Base-by-base conservation (phyloP, 192 early-diverging fungal genomes). In the Mortierella alpina region DNA sequence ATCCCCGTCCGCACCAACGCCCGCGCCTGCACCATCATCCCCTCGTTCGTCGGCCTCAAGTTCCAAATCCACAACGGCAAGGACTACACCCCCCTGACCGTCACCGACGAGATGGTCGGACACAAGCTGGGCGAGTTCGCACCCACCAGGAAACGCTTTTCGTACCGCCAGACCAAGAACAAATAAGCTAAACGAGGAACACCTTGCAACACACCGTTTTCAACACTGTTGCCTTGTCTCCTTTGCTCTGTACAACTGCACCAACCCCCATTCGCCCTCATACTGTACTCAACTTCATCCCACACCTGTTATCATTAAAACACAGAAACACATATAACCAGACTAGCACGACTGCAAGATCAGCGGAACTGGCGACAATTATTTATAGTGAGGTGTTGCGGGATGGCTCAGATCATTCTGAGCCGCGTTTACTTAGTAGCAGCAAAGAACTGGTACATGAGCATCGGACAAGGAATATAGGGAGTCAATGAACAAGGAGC, bases 1-100 rank as follows among this genome's bases (percentile, higher is more conserved):
- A 90, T 83, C 44, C 87, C 91, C 31, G 91, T 93, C 73, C 89
- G 90, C 64, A 95, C 93, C 1, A 83, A 79, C 84, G 94, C 92
- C 17, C 92, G 97, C 50, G 84, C 92, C 44, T 92, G 92, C 80
- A 97, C 96, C 11, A 96, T 98, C 77, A 85, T 97, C 72, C 95
- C 97, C n/a, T 83, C 91, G 59, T 93, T 94, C 83, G 91, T 98
- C 59, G 95, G 95, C 45, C 87, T 92, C 45, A 92, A 91, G 83
- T 97, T 98, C 84, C 77, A 92, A 73, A 92, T 98, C 20, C 96
- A 98, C 86, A 98, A 97, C 83, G 97, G 97, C 69, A 97, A 97
- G 57, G 86, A 89, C 58, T 97, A 95, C 84, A 51, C 93, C 15
- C 94, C 95, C 7, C 89, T 98, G 22, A 78, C 86, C 11, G 87